Evolutionary conservation across 129 eudicot genomes (phyloP), one percentile per base, ranked within the genome.

Genomic region (Rutidosis leptorrhynchoides): DNA sequence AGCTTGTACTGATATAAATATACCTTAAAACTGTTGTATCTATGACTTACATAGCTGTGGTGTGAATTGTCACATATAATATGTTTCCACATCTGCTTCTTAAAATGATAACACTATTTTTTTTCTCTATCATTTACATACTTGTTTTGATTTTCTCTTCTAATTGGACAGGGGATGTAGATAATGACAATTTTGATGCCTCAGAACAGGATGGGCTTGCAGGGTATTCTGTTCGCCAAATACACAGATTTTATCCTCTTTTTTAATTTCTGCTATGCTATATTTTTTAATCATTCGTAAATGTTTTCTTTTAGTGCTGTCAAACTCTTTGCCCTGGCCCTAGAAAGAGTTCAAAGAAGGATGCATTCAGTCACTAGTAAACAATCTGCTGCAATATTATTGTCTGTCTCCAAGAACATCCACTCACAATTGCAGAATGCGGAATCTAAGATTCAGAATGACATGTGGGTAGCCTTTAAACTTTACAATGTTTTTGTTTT

Each of bases 381-480:
- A 74, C 91, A 59, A 80, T 80, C 91, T 68, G 84, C 95, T 78
- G 95, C 81, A 52, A 86, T 88, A 65, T 43, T 88, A 83, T 66
- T 70, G 68, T 84, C 92, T 54, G 87, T 84, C 66, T 81, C 95
- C 30, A 72, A 74, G 74, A 83, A 84, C 66, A 80, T 88, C 72
- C 76, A 74, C 28, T 71, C 59, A 53, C 92, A 77, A 68, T 78
- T 88, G 80, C 89, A 83, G 72, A 77, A 69, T 77, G 96, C 82
- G 37, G 90, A 88, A 83, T 82, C 83, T 70, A 89, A 80, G 79
- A 88, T 93, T 72, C 90, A 88, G 74, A 75, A 67, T 32, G 92
- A 88, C 68, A 66, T 88, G 98, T 93, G 79, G 29, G 96, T 83
- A 46, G 29, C 40, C 20, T 72, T 58, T 67, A 53, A 29, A 63